phyloP scores from a whole-genome alignment of 495 filamentous ascomycete genomes.

The Penicillium manginii region DNA sequence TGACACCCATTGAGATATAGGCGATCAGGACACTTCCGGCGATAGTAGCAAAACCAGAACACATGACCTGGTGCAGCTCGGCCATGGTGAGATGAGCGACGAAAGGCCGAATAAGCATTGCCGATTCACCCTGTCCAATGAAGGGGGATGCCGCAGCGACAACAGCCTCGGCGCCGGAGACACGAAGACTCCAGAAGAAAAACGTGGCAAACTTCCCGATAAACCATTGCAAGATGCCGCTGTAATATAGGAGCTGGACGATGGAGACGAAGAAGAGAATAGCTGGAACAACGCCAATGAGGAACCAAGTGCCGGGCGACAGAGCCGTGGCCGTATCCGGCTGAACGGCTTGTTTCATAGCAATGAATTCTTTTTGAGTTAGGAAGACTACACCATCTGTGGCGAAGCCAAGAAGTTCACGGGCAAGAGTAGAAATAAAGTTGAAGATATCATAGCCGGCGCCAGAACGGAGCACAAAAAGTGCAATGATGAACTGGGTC shows the following conservation, averaged over 20 bases:
- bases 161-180: constrained; percentile 92
- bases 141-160: constrained; percentile 94
- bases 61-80: constrained; percentile 91
- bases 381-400: constrained; percentile 70
- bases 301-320: constrained; percentile 60
- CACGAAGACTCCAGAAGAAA: constrained; percentile 86
- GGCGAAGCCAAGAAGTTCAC: constrained; percentile 72
- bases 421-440: constrained; percentile 75
- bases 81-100: constrained; percentile 79
- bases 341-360: not conserved
- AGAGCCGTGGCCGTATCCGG: constrained; percentile 3
- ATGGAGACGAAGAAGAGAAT: constrained; percentile 94
- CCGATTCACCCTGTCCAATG: constrained; percentile 91
- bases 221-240: constrained; percentile 82
- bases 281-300: constrained; percentile 72
- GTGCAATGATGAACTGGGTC: constrained; percentile 80
- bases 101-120: constrained; percentile 88
- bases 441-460: constrained; percentile 85
- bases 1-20: constrained; percentile 79
- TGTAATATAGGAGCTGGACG: constrained; percentile 80
- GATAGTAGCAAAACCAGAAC: constrained; percentile 70
- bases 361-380: constrained; percentile 50
- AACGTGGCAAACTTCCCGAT: constrained; percentile 82
- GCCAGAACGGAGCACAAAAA: constrained; percentile 81
- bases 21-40: constrained; percentile 77